These are phyloP conservation scores for Rhynchosporium graminicola DNA, from an alignment of 2,329 filamentous ascomycete genomes.

Conservation along the genomic window DNA sequence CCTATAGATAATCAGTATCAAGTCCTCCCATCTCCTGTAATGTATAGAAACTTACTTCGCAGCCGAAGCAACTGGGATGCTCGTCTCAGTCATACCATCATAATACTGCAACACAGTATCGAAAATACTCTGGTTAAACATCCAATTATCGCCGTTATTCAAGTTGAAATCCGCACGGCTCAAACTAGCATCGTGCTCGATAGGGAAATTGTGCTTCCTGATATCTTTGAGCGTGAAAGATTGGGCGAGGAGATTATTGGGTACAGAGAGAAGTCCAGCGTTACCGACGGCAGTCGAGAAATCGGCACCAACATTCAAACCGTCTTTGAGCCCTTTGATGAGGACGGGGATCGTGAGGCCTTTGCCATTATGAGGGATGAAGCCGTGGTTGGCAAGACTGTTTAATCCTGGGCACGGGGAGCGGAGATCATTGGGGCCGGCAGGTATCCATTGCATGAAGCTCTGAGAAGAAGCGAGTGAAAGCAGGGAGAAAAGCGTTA, in stretches of 20 bases:
- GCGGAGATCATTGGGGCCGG: constrained; percentile 29
- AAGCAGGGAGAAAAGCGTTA: constrained; percentile 9
- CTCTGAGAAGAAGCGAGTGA: constrained; percentile 19
- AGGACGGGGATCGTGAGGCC: constrained; percentile 38
- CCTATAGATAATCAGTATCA: constrained; percentile 3
- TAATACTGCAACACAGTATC: constrained; percentile 37
- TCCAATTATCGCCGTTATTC: constrained; percentile 39
- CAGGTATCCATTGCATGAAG: constrained; percentile 23
- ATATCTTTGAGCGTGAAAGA: constrained; percentile 34
- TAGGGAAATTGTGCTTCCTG: constrained; percentile 40
- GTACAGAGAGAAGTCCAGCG: constrained; percentile 31
- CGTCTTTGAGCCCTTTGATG: constrained; percentile 29
- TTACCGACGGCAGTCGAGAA: constrained; percentile 35
- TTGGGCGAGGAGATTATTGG: constrained; percentile 25
- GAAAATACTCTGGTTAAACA: constrained; percentile 41
- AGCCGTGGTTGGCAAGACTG: constrained; percentile 38
- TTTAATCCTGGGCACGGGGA: constrained; percentile 40
- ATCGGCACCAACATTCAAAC: constrained; percentile 41
- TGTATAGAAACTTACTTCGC: constrained; percentile 29
- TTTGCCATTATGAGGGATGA: constrained; percentile 41
- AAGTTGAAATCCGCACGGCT: constrained; percentile 41
- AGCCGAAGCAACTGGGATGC: constrained; percentile 35
- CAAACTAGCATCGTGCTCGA: constrained; percentile 43
- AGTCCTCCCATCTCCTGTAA: neutral
- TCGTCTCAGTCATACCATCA: constrained; percentile 33